Evolutionary conservation across 768 basidiomycete genomes (phyloP).

Genomic region (Infundibulicybe gibba): DNA sequence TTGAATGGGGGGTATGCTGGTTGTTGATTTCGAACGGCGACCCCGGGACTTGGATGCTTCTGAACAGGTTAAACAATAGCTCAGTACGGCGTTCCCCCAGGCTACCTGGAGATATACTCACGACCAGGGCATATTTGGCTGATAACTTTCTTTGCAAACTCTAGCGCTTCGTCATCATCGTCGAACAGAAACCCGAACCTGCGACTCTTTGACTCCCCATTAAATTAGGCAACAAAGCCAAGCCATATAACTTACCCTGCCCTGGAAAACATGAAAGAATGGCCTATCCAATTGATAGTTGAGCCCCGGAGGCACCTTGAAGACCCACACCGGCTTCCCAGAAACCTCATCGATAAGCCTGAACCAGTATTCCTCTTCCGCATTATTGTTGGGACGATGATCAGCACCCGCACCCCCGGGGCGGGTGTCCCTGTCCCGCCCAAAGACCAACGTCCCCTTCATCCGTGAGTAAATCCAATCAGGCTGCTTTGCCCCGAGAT

Average conservation of each 20-base stretch:
- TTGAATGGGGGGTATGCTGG: constrained; percentile 25
- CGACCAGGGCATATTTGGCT: constrained; percentile 21
- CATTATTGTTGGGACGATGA: neutral
- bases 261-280: constrained; percentile 90
- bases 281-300: constrained; percentile 82
- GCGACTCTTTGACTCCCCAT: constrained; percentile 49
- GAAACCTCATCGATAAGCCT: constrained; percentile 55
- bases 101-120: constrained; percentile 14
- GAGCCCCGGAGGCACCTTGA: constrained; percentile 55
- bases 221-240: constrained; percentile 21
- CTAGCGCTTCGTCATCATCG: constrained; percentile 43
- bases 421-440: constrained; percentile 32
- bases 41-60: constrained; percentile 19
- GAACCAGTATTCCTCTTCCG: constrained; percentile 51
- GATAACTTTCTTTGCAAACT: constrained; percentile 35
- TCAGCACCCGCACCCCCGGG: constrained; percentile 10
- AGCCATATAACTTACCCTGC: constrained; percentile 55
- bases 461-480: constrained; percentile 62
- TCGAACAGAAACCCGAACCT: constrained; percentile 50
- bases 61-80: constrained; percentile 7
- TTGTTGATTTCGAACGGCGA: constrained; percentile 38
- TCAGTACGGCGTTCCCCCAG: neutral
- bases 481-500: constrained; percentile 38
- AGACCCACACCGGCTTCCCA: constrained; percentile 64
- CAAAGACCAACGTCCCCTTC: constrained; percentile 58